Evolutionary conservation across 768 basidiomycete genomes (phyloP), one percentile per base, ranked within the genome.

Genomic region (Hericium coralloides): DNA sequence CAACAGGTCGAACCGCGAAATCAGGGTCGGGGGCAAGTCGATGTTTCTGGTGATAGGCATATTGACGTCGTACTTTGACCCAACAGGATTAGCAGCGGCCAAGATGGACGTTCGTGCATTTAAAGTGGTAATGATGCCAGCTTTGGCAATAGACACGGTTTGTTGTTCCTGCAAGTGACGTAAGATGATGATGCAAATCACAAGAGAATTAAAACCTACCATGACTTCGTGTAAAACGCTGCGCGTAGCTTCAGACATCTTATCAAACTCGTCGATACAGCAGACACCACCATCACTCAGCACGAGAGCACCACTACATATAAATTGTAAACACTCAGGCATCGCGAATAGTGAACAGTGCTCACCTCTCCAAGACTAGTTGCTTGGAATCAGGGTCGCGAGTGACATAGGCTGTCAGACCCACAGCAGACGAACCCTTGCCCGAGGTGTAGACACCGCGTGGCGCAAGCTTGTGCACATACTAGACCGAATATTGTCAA

Each of bases 171-270:
- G 59, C 12, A 23, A 43, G 43, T 38, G n/a, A 41, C 12, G 38
- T n/a, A 26, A 49, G 18, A 55, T 22, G 23, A 9, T 10, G 31
- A 9, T 12, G 20, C 22, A 12, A 7, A 4, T 12, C 37, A 18
- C 3, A n/a, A 38, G 26, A 0, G 23, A 53, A 14, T 36, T 8
- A 1, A 10, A 37, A 63, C 78, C 54, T 61, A 92, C 91, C 95
- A 98, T 98, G 15, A 97, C 95, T 83, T 98, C 95, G 71, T 99
- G 97, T 48, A 99, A 81, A 9, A 98, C 95, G 67, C 97, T 98
- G 49, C 97, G 86, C 47, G 97, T 98, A 4, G 91, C 83, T 59
- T 98, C 88, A 38, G 95, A 94, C 97, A 99, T 99, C 72, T 99
- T 99, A 74, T 99, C 97, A 64, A 99, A 98, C 71, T 98, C 95